Conservation (phyloP, 805 yeast genomes). For the Pachysolen tannophilus region DNA sequence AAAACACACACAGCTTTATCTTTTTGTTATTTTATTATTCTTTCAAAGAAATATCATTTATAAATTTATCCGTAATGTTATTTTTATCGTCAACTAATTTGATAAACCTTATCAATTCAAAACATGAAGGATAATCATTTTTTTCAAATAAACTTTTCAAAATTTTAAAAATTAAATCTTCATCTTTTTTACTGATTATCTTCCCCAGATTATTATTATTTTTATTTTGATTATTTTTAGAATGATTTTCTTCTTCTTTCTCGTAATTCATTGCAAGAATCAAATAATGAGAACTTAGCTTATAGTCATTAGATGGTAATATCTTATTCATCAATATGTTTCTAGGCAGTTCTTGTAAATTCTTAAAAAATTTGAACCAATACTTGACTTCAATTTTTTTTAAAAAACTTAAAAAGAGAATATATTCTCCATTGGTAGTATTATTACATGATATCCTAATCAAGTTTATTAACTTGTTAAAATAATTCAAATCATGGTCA, state of each 20-base stretch:
- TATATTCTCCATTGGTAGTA: slow-evolving; percentile 12
- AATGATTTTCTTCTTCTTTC: slow-evolving; percentile 22
- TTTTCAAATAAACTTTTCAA: slow-evolving; percentile 31
- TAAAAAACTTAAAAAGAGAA: slow-evolving; percentile 41
- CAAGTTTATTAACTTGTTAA: slow-evolving; percentile 24
- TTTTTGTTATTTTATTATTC: too few species aligned
- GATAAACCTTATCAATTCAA: slow-evolving; percentile 45
- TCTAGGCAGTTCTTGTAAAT: slow-evolving; percentile 34
- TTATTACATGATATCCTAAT: slow-evolving; percentile 14
- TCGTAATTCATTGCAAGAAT: slow-evolving; percentile 45
- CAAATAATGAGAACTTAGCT: slow-evolving; percentile 42
- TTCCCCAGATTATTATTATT: not conserved
- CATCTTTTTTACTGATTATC: slow-evolving; percentile 21
- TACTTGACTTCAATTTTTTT: slow-evolving; percentile 45
- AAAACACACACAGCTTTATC: too few species aligned
- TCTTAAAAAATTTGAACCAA: slow-evolving; percentile 40
- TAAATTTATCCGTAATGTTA: slow-evolving; percentile 1
- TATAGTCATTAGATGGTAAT: slow-evolving; percentile 30
- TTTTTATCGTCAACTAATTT: slow-evolving; percentile 34
- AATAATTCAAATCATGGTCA: slow-evolving; percentile 18
- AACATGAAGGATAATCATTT: slow-evolving; percentile 44
- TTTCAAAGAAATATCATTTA: too few species aligned
- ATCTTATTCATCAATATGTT: slow-evolving; percentile 34
- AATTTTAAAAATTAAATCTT: slow-evolving; percentile 32
- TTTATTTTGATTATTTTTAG: slow-evolving; percentile 8